A percentile compares a stretch with the other conserved stretches of the same genome.
phyloP scores from a whole-genome alignment of 176 grass and related monocot species.

The Zizania latifolia region DNA sequence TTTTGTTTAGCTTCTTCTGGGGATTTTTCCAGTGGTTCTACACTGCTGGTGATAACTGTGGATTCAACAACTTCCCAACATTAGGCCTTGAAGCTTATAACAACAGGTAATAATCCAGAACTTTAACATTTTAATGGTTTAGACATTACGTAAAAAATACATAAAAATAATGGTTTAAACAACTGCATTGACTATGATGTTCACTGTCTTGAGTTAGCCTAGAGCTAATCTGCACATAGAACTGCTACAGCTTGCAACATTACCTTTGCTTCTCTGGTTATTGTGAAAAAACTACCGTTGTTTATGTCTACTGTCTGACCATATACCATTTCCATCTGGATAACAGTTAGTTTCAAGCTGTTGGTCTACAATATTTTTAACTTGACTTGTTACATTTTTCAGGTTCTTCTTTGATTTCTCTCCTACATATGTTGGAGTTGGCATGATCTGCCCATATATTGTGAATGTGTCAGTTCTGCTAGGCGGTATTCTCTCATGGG shows the following conservation, averaged over 20 bases:
- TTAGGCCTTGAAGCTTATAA: slow-evolving; percentile 63
- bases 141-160: no score
- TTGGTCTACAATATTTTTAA: slow-evolving; percentile 24
- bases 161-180: not conserved
- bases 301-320: slow-evolving; percentile 1
- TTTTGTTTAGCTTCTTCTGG: slow-evolving; percentile 69
- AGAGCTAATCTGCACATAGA: not conserved
- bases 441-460: slow-evolving; percentile 67
- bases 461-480: slow-evolving; percentile 62
- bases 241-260: slow-evolving; percentile 3
- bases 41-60: slow-evolving; percentile 63
- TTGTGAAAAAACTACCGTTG: not conserved
- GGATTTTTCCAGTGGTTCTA: slow-evolving; percentile 95
- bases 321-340: not conserved
- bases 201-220: not conserved
- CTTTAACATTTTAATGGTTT: not conserved
- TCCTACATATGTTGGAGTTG: slow-evolving; percentile 62
- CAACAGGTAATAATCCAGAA: slow-evolving; percentile 44
- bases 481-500: slow-evolving; percentile 62
- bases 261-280: slow-evolving; percentile 4
- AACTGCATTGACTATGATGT: not conserved
- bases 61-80: slow-evolving; percentile 76
- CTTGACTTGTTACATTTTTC: slow-evolving; percentile 10
- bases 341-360: not conserved
- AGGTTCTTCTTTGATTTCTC: slow-evolving; percentile 74